phyloP scores from a whole-genome alignment of 495 filamentous ascomycete genomes.

The Aspergillus egyptiacus region DNA sequence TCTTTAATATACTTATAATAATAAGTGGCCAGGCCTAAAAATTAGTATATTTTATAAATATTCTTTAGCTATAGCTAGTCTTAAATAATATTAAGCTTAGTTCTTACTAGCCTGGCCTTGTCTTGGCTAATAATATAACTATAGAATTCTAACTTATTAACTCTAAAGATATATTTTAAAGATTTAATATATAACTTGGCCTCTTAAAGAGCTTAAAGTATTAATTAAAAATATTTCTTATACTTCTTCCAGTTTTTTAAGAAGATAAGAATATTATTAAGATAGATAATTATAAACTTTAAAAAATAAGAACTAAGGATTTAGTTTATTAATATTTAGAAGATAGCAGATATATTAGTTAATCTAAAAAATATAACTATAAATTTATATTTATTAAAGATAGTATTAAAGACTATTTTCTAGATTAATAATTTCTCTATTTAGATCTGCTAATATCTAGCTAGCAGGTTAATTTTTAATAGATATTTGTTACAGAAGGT shows the following conservation, averaged over 20 bases:
- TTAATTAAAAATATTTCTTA: background rate
- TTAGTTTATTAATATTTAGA: background rate
- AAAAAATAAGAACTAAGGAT: background rate
- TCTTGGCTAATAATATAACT: background rate
- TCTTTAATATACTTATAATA: background rate
- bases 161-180: background rate
- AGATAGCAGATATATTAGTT: background rate
- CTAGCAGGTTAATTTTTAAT: no score
- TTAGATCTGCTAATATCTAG: no score
- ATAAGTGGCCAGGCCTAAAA: background rate
- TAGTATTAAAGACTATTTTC: background rate
- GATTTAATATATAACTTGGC: background rate
- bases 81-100: background rate
- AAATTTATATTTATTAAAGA: background rate
- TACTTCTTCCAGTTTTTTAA: background rate
- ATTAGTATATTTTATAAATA: background rate
- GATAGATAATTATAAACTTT: background rate
- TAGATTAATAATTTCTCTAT: no score
- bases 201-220: background rate
- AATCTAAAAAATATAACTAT: no score
- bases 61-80: background rate
- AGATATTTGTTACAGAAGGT: no score
- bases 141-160: background rate
- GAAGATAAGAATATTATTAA: conserved; percentile 2
- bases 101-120: background rate